These are phyloP conservation scores for Fusarium ramigenum DNA, from an alignment of 2,329 filamentous ascomycete species.

Conservation along the genomic window DNA sequence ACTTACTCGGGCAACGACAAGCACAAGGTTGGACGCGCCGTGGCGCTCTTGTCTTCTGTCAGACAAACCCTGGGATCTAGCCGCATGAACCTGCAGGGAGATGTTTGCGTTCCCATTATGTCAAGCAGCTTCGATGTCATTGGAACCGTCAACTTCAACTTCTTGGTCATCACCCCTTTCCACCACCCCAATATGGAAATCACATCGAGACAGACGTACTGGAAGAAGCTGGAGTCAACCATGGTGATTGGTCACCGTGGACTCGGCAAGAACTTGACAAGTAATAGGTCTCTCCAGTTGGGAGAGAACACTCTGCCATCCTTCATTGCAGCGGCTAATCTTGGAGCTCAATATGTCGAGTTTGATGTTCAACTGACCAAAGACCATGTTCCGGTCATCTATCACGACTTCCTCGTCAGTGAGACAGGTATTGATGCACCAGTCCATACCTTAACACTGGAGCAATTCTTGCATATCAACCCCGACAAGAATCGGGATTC, in stretches of 20 bases:
- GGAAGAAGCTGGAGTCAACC: slow-evolving; percentile 89
- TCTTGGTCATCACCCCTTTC: slow-evolving; percentile 93
- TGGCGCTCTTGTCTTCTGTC: slow-evolving; percentile 87
- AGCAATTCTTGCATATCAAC: slow-evolving; percentile 94
- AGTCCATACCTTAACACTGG: slow-evolving; percentile 91
- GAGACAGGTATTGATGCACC: slow-evolving; percentile 98
- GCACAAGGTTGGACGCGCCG: slow-evolving; percentile 86
- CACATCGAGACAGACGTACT: slow-evolving; percentile 91
- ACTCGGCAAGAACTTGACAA: slow-evolving; percentile 87
- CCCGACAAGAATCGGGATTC: slow-evolving; percentile 53
- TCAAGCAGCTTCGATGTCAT: slow-evolving; percentile 88
- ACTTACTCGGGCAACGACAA: slow-evolving; percentile 93
- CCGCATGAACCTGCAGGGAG: slow-evolving; percentile 91
- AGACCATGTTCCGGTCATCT: slow-evolving; percentile 97
- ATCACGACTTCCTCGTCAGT: slow-evolving; percentile 97
- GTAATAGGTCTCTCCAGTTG: slow-evolving; percentile 87
- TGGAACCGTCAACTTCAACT: slow-evolving; percentile 96
- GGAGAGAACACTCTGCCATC: slow-evolving; percentile 97
- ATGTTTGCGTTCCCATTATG: slow-evolving; percentile 91
- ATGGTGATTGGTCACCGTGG: slow-evolving; percentile 81
- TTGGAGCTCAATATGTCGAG: slow-evolving; percentile 81
- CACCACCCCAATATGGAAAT: slow-evolving; percentile 93
- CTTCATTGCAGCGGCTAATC: slow-evolving; percentile 93
- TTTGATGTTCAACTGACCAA: slow-evolving; percentile 98
- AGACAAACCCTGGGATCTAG: slow-evolving; percentile 84